These are phyloP conservation scores for Discostella stelligera DNA, from an alignment of 352 stramenopile genomes.

Conservation along the genomic window DNA sequence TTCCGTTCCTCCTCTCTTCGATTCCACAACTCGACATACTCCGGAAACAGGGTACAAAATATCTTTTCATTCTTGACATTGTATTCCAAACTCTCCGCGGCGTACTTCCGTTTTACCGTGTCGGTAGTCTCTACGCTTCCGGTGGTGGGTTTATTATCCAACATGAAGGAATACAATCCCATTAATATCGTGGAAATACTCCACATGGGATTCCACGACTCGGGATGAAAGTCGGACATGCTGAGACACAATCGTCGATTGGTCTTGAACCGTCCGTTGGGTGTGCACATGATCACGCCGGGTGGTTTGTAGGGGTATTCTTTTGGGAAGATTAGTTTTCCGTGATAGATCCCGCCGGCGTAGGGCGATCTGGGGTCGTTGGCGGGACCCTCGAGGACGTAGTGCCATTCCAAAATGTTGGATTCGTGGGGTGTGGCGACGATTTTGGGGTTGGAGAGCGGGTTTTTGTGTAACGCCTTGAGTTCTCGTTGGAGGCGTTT, in stretches of 20 bases:
- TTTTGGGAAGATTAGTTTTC: slow-evolving; percentile 86
- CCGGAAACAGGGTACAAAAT: slow-evolving; percentile 74
- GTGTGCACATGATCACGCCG: slow-evolving; percentile 92
- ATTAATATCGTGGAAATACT: slow-evolving; percentile 93
- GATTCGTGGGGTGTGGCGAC: slow-evolving; percentile 86
- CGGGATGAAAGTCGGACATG: slow-evolving; percentile 93
- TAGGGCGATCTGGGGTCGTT: slow-evolving; percentile 78
- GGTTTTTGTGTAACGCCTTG: slow-evolving; percentile 87
- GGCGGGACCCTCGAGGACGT: slow-evolving; percentile 86
- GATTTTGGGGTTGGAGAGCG: slow-evolving; percentile 85
- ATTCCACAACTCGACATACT: slow-evolving; percentile 68
- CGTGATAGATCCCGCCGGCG: slow-evolving; percentile 87
- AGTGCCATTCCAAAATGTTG: slow-evolving; percentile 96
- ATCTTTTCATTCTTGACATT: slow-evolving; percentile 68
- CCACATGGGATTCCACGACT: slow-evolving; percentile 97
- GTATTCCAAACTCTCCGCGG: slow-evolving; percentile 66
- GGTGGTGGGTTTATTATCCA: slow-evolving; percentile 66
- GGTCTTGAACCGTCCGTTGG: slow-evolving; percentile 92
- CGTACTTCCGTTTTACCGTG: slow-evolving; percentile 63
- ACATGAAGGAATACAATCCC: slow-evolving; percentile 91
- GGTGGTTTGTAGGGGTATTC: slow-evolving; percentile 95
- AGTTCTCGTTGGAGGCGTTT: slow-evolving; percentile 92
- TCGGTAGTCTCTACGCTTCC: slow-evolving; percentile 68
- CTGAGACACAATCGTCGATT: slow-evolving; percentile 91
- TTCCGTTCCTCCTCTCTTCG: slow-evolving; percentile 48